phyloP scores from a whole-genome alignment of 768 basidiomycete genomes.

The Hebeloma cylindrosporum region DNA sequence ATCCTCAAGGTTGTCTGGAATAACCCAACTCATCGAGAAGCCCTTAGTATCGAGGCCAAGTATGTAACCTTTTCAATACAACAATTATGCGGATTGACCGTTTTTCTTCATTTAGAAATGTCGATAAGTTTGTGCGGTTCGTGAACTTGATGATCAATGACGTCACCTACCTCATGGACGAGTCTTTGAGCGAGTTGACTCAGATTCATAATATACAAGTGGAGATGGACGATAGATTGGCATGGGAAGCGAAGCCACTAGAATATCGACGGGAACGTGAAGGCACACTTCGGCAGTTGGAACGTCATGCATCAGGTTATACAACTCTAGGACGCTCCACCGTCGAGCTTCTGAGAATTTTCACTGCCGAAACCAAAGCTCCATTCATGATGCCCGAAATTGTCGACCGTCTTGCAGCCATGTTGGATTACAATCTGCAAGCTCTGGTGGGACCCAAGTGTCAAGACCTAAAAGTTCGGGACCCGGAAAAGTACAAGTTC shows the following conservation, averaged over 20 bases:
- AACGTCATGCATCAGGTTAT: constrained; percentile 83
- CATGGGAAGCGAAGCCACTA: constrained; percentile 65
- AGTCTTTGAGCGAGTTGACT: constrained; percentile 84
- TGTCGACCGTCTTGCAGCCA: constrained; percentile 91
- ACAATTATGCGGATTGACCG: background rate
- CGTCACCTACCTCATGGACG: constrained; percentile 96
- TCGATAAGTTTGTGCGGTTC: constrained; percentile 93
- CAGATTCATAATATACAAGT: constrained; percentile 86
- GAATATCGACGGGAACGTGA: constrained; percentile 86
- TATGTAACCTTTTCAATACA: constrained; percentile 31
- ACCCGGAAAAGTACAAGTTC: constrained; percentile 89
- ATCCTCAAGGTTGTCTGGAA: constrained; percentile 91
- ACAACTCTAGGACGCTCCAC: constrained; percentile 85
- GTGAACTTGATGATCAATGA: constrained; percentile 99
- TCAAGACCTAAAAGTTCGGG: constrained; percentile 80
- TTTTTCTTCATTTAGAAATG: constrained; percentile 50
- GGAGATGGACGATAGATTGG: constrained; percentile 75
- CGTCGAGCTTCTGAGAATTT: constrained; percentile 86
- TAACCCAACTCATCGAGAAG: constrained; percentile 85
- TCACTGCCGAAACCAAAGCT: constrained; percentile 86
- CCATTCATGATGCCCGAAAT: constrained; percentile 98
- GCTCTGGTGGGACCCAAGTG: constrained; percentile 88
- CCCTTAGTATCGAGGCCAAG: constrained; percentile 79
- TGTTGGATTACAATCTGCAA: constrained; percentile 93
- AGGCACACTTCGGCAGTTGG: constrained; percentile 71